A percentile compares a stretch with the other conserved stretches of the same genome.
phyloP scores from a whole-genome alignment of 176 grass and related monocot genomes.

The Triticum dicoccoides region DNA sequence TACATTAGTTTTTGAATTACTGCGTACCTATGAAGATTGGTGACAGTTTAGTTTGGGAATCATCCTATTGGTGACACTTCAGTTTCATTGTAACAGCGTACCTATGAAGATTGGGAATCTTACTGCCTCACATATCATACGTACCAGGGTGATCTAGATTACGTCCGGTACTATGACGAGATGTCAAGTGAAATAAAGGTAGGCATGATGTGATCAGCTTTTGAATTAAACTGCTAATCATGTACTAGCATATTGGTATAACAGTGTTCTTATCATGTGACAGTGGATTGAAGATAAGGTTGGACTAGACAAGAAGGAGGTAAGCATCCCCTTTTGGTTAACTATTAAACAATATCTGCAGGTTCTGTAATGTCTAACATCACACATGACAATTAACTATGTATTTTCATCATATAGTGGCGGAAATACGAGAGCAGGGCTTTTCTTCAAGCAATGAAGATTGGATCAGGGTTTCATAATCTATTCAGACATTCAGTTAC shows the following conservation, averaged over 20 bases:
- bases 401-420: not conserved
- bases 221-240: not conserved
- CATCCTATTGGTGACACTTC: not conserved
- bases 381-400: not conserved
- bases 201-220: not conserved
- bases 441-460: slow-evolving; percentile 11
- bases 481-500: not conserved
- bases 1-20: too few relatives aligned
- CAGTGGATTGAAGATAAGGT: slow-evolving; percentile 17
- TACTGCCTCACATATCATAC: slow-evolving; percentile 6
- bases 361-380: too few relatives aligned
- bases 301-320: not conserved
- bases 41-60: too few relatives aligned
- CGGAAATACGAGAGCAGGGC: not conserved
- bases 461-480: not conserved
- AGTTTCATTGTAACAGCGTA: not conserved
- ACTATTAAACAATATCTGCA: not conserved
- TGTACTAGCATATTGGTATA: not conserved
- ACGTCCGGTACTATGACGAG: not conserved
- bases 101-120: not conserved
- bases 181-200: slow-evolving; percentile 25
- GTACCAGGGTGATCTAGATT: slow-evolving; percentile 1
- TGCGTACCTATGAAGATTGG: too few relatives aligned
- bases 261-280: not conserved
- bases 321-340: not conserved